phyloP scores from a whole-genome alignment of 169 alveolate genomes.

The Eimeria maxima region DNA sequence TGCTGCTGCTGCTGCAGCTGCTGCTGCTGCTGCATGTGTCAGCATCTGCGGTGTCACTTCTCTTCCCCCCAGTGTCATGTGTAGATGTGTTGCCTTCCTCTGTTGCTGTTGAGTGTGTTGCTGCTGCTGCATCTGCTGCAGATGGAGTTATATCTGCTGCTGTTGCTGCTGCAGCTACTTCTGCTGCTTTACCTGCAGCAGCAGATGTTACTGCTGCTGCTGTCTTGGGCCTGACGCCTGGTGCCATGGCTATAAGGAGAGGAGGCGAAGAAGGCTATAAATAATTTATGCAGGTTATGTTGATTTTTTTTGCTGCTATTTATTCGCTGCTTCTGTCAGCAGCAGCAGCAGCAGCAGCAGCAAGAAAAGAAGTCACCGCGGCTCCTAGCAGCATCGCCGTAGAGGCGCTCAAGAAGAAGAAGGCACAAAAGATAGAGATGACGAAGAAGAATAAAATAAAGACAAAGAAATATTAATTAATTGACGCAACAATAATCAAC shows the following conservation, averaged over 20 bases:
- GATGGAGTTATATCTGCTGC: too few relatives aligned
- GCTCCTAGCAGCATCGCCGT: background rate
- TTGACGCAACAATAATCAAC: too few relatives aligned
- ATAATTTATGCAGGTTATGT: too few relatives aligned
- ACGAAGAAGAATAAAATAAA: background rate
- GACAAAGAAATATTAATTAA: background rate
- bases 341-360: constrained; percentile 13
- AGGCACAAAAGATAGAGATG: background rate
- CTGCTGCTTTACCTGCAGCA: too few relatives aligned
- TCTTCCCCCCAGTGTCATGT: background rate
- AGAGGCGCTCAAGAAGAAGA: background rate
- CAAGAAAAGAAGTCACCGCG: background rate
- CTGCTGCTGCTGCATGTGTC: too few relatives aligned
- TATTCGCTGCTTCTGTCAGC: background rate
- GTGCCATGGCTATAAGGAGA: too few relatives aligned
- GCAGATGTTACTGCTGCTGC: too few relatives aligned
- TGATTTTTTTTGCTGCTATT: too few relatives aligned
- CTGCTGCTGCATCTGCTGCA: background rate
- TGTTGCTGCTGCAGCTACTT: too few relatives aligned
- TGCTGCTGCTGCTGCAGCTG: background rate
- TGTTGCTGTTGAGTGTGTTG: background rate
- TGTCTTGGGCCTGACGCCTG: too few relatives aligned
- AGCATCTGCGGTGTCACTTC: background rate
- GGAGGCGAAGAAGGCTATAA: too few relatives aligned
- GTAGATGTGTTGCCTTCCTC: background rate